Evolutionary conservation across 2,329 filamentous ascomycete species (phyloP), one percentile per base, ranked within the genome.

Genomic region (Proliferodiscus dingleyae): DNA sequence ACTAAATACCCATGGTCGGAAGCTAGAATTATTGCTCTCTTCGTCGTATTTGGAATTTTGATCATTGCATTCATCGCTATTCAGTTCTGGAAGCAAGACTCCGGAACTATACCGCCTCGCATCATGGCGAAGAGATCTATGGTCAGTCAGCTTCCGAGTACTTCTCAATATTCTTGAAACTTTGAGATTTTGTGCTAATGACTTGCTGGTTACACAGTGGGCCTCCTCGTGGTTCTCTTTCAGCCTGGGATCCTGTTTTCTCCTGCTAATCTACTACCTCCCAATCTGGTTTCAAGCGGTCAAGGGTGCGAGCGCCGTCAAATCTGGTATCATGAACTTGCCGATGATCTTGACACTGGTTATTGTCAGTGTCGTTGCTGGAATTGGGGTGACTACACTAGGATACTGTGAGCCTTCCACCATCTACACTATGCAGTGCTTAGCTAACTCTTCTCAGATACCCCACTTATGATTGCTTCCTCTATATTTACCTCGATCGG

Each of bases 201-300:
- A 42, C 9, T 30, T 10, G 37, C 18, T 36, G 15, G 36, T 34
- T 37, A 6, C 24, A 26, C 24, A 37, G 34, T 49, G 46, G 46
- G 26, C 37, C 24, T 37, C 42, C 11, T 16, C 42, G 15, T 45
- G 42, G 42, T 49, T 38, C 28, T 37, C 46, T 13, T 49, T 49
- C 22, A 28, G 37, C 4, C 26, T 69, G 18, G 62, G 66, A 3
- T 58, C 66, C 7, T 67, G 69, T 28, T 68, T 74, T 41, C 52
- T 72, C 2, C 58, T 66, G 2, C 59, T 71, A 4, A 24, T 49
- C 4, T 71, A 68, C 58, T 72, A 71, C 47, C 59, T 74, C 13
- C 71, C 72, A 3, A 62, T 74, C 48, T 75, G 71, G 64, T 74
- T 77, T 57, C 70, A 77, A 59, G 61, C 60, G 5, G 48, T 58